Evolutionary conservation across 2,329 filamentous ascomycete species (phyloP), one percentile per base, ranked within the genome.

Genomic region (Pseudocercospora vitis): DNA sequence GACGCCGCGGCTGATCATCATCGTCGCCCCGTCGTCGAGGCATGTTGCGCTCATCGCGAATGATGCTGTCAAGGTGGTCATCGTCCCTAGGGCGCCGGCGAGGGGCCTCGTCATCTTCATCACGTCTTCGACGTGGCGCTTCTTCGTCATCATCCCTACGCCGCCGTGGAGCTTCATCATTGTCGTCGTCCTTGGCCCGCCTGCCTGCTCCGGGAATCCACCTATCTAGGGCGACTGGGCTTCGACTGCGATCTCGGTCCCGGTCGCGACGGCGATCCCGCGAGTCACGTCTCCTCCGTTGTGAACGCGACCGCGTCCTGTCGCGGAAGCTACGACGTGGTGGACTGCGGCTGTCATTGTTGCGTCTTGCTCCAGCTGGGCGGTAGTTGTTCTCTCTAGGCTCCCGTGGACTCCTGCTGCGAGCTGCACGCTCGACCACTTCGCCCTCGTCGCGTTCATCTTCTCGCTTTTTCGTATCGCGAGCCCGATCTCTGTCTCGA

Each of bases 161-260:
- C 9, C 69, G 35, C 66, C 7, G 66, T 59, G 45, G 48, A 21
- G 32, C 42, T 16, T 71, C 74, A 6, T 73, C 46, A n/a, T n/a
- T n/a, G 19, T 56, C 50, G 18, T 33, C 44, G 35, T 52, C 24
- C 40, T 52, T 18, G 26, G 32, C 6, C 32, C 35, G 28, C 48
- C 55, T 32, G 45, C 48, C 54, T 16, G 51, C 39, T 45, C 71
- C 68, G 39, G 72, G 72, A 4, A 73, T 65, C 52, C 73, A 73
- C 5, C 72, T 65, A 61, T 74, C 72, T 39, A 73, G 73, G 4
- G 70, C 68, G 16, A 55, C 60, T 23, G 63, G 63, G 48, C 65
- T 68, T 3, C 63, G 55, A 39, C 63, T 64, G 23, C 66, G 61
- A 14, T 65, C 64, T 33, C 66, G 55, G 24, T 64, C 61, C 33